Evolutionary conservation across 805 yeast genomes (phyloP).

Genomic region (Zygosaccharomyces kombuchaensis): DNA sequence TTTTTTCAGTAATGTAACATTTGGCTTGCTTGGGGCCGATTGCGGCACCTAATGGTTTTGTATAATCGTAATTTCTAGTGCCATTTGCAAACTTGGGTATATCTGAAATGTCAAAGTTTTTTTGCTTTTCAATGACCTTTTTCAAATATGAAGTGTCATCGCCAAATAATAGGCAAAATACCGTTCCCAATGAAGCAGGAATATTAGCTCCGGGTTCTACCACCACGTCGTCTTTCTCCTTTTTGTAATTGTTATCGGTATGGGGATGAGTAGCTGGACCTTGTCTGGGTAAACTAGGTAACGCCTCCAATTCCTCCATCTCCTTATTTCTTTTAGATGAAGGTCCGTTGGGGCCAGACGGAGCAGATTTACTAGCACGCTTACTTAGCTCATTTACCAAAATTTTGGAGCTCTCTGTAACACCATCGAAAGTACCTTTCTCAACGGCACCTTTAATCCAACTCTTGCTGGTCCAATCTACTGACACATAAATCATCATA

Average conservation of each 20-base stretch:
- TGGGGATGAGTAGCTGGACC: slow-evolving; percentile 43
- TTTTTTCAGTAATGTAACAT: slow-evolving; percentile 53
- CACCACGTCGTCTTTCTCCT: slow-evolving; percentile 48
- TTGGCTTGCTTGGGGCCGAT: slow-evolving; percentile 72
- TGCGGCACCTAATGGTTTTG: slow-evolving; percentile 56
- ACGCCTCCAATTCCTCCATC: slow-evolving; percentile 20
- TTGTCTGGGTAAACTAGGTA: slow-evolving; percentile 29
- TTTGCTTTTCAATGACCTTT: slow-evolving; percentile 50
- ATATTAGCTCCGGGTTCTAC: slow-evolving; percentile 47
- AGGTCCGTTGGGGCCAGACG: neutral
- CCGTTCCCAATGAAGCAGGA: slow-evolving; percentile 63
- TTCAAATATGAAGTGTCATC: slow-evolving; percentile 48
- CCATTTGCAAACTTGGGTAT: slow-evolving; percentile 41
- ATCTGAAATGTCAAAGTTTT: slow-evolving; percentile 55
- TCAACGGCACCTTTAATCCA: slow-evolving; percentile 78
- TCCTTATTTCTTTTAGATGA: slow-evolving; percentile 14
- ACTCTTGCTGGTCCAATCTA: slow-evolving; percentile 71
- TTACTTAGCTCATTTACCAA: slow-evolving; percentile 46
- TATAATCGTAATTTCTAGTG: slow-evolving; percentile 49
- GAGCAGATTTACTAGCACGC: slow-evolving; percentile 22
- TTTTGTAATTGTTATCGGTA: slow-evolving; percentile 41
- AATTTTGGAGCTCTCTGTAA: slow-evolving; percentile 50
- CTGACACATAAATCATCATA: slow-evolving; percentile 47
- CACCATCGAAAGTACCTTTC: slow-evolving; percentile 69
- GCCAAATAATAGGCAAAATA: slow-evolving; percentile 57